Percentiles rank a stretch among this genome's conserved stretches.
Evolutionary conservation across 2,329 filamentous ascomycete genomes (phyloP).

Genomic region (Mycocentrospora acerina): DNA sequence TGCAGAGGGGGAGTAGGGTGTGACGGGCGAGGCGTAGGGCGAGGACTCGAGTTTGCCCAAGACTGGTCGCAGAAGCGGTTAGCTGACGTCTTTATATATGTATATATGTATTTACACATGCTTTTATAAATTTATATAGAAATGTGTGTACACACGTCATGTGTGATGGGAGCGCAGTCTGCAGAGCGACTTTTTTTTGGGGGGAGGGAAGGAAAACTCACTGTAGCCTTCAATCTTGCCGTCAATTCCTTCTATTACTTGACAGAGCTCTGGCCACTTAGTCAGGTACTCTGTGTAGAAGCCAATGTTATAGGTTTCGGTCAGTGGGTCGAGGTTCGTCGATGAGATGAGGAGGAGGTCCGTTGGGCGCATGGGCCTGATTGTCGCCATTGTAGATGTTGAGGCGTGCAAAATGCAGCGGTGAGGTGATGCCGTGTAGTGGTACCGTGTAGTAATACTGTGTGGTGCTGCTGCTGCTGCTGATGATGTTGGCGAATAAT

Average conservation of each 20-base stretch:
- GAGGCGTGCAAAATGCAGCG: not conserved
- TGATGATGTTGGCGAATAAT: too few relatives aligned
- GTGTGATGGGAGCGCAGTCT: too few relatives aligned
- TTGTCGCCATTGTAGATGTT: constrained; percentile 67
- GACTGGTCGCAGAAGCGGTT: constrained; percentile 59
- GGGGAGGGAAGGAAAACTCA: constrained; percentile 49
- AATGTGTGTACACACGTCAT: too few relatives aligned
- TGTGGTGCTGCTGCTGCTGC: too few relatives aligned
- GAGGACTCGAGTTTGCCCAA: constrained; percentile 93
- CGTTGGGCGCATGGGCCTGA: constrained; percentile 68
- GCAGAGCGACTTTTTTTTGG: too few relatives aligned
- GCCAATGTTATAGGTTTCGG: constrained; percentile 94
- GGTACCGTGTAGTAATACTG: too few relatives aligned
- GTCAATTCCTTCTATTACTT: constrained; percentile 80
- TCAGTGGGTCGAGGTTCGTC: constrained; percentile 93
- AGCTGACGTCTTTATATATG: not conserved
- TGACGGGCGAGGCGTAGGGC: constrained; percentile 70
- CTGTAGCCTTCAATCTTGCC: constrained; percentile 95
- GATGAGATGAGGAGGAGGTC: constrained; percentile 90
- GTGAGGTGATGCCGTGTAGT: constrained; percentile 1
- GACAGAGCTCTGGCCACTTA: constrained; percentile 93
- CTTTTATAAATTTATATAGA: too few relatives aligned
- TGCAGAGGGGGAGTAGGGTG: constrained; percentile 65
- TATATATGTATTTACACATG: too few relatives aligned
- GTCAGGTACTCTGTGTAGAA: constrained; percentile 97